Percentiles rank a stretch among this genome's conserved stretches.
These are phyloP conservation scores for Nothomitra cinnamomea DNA, from an alignment of 2,329 filamentous ascomycete species.

Conservation along the genomic window DNA sequence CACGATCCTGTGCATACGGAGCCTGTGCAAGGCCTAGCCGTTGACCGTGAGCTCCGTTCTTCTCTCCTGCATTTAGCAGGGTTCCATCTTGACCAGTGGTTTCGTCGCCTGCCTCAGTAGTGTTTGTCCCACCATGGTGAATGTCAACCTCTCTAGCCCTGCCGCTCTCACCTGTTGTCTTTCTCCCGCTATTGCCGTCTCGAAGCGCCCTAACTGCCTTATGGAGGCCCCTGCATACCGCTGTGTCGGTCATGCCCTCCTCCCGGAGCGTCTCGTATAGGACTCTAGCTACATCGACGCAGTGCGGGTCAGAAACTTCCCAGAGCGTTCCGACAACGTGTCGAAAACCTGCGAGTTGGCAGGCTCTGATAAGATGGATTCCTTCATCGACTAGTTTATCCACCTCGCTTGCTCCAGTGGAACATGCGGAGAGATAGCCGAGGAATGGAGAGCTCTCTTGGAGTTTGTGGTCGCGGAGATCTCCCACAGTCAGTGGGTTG, in stretches of 20 bases:
- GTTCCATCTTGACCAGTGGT: no score
- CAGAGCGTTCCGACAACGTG: constrained; percentile 27
- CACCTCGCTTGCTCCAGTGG: constrained; percentile 15
- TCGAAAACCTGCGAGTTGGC: constrained; percentile 23
- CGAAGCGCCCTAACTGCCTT: no score
- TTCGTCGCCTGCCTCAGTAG: no score
- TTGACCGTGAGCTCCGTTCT: no score
- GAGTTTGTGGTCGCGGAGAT: constrained; percentile 11
- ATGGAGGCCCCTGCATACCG: no score
- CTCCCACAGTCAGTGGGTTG: constrained; percentile 13
- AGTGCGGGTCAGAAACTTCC: constrained; percentile 20
- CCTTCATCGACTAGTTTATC: constrained; percentile 20
- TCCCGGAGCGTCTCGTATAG: no score
- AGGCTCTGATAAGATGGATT: constrained; percentile 23
- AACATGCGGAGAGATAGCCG: constrained; percentile 25
- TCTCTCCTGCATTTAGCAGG: no score
- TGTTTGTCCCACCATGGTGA: no score
- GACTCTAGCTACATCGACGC: not conserved
- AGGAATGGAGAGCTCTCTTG: constrained; percentile 16
- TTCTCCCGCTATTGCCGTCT: no score
- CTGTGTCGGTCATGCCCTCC: no score
- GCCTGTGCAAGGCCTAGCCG: constrained; percentile 23
- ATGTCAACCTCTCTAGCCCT: no score
- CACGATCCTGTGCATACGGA: not conserved
- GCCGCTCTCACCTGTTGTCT: no score